phyloP scores from a whole-genome alignment of 305 asterid genomes.

The Plantago coronopus region DNA sequence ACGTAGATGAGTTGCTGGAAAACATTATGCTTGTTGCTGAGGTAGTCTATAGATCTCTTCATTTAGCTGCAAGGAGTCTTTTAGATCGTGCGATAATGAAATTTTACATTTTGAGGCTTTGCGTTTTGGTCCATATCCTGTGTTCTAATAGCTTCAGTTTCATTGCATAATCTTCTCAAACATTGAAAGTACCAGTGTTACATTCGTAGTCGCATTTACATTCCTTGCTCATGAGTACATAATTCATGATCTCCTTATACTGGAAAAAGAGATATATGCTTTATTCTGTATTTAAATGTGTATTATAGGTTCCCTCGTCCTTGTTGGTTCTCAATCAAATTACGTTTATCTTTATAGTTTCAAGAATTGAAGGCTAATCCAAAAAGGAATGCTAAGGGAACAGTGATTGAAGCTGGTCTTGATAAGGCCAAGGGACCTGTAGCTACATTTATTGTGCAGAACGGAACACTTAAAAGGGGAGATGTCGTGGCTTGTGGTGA shows the following conservation, averaged over 20 bases:
- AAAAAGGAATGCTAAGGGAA: conserved; percentile 85
- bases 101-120: conserved; percentile 13
- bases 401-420: conserved; percentile 94
- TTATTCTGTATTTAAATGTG: conserved; percentile 11
- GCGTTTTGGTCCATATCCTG: not conserved
- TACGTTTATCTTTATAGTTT: conserved; percentile 41
- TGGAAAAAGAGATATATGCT: not conserved
- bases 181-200: no score
- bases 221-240: no score
- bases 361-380: conserved; percentile 99
- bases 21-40: conserved; percentile 98
- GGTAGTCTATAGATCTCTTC: conserved; percentile 39
- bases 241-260: not conserved
- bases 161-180: no score
- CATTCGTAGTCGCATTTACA: no score
- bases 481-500: conserved; percentile 86
- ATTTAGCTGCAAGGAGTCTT: no score
- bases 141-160: no score
- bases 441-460: conserved; percentile 93
- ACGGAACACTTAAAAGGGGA: conserved; percentile 87
- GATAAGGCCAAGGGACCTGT: conserved; percentile 94
- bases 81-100: not conserved
- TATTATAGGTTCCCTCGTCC: conserved; percentile 16
- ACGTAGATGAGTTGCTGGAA: conserved; percentile 88
- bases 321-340: conserved; percentile 25